Evolutionary conservation across 2,329 filamentous ascomycete species (phyloP), one percentile per base, ranked within the genome.

Genomic region (Trematosphaeria pertusa): DNA sequence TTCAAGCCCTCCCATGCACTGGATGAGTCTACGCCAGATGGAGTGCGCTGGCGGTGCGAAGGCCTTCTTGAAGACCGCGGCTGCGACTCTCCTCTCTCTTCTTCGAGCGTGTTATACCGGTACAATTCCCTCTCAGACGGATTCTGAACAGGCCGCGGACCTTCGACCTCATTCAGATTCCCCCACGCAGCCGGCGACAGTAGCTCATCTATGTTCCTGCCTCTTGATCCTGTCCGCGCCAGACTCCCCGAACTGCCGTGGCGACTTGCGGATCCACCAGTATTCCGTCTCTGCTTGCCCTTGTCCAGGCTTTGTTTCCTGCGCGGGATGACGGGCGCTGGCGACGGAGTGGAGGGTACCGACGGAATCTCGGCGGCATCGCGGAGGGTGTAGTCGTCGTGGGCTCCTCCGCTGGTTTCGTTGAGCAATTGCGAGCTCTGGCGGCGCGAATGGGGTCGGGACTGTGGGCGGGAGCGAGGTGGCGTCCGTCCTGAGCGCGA

Each of bases 121-220:
- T 73, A 76, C 35, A 67, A 51, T 17, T 50, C 56, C 39, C 53
- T 67, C 48, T 75, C 73, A 32, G 69, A 66, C 17, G 62, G 72
- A 53, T 77, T 77, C 45, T 78, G 70, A 2, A 81, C 69, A 2
- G 78, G 77, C 24, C 74, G 67, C 11, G 76, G 73, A 2, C 63
- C 71, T 14, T 48, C 51, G 18, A 61, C 33, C 40, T 69, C 64
- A 34, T 67, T 60, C 24, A 69, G 54, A 17, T 63, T 62, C 4
- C 53, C 54, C 40, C 62, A 65, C 28, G 54, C 37, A 4, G 61
- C 48, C 14, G 44, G 46, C 15, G 41, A 22, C 1, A 54, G 36
- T 19, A 54, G 26, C 14, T 59, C 55, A 18, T 56, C 44, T 10
- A 52, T 45, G 31, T 53, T 52, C 26, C 50, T 43, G 9, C 52